Evolutionary conservation across 2,329 filamentous ascomycete species (phyloP), one percentile per base, ranked within the genome.

Genomic region (Sphaerulina vaccinii): DNA sequence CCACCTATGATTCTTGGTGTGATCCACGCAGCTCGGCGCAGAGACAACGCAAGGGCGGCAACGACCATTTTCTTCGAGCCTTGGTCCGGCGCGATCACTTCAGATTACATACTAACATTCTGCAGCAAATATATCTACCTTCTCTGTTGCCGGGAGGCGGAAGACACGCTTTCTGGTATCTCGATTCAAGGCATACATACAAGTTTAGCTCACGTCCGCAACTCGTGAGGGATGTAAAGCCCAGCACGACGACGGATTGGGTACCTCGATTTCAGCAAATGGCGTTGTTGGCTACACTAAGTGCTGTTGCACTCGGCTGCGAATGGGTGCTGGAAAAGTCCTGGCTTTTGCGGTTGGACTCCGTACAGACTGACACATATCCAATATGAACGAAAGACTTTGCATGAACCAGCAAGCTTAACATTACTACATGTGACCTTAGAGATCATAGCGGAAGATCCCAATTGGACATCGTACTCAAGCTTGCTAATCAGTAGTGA

Each of bases 191-290:
- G 24, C 35, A 18, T 13, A 48, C 45, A 4, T 48, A 48, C 24
- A 48, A 22, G 16, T 48, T 29, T 16, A 39, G 24, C 45, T 3
- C 39, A 40, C 45, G 45, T 2, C 45, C 45, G 23, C 45, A 24
- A 40, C 24, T 48, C 3, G 45, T 40, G 23, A 22, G 27, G 2
- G 45, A 48, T 48, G 23, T 18, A n/a, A 16, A 47, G 23, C 19
- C 42, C 15, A 15, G 36, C 24, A 5, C 16, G 10, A 22, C 21
- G 23, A 16, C 21, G 33, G 45, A 48, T 13, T 48, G 36, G 35
- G 22, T 18, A 16, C n/a, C 32, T 2, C n/a, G 21, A n/a, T 18
- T 38, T 11, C 45, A 48, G 19, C 45, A 40, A 15, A 22, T 24
- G 10, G 7, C 33, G 21, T 15, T 40, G 9, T 27, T 48, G 15